Conservation (phyloP, 106 monocot species). For the Phalaenopsis equestris region DNA sequence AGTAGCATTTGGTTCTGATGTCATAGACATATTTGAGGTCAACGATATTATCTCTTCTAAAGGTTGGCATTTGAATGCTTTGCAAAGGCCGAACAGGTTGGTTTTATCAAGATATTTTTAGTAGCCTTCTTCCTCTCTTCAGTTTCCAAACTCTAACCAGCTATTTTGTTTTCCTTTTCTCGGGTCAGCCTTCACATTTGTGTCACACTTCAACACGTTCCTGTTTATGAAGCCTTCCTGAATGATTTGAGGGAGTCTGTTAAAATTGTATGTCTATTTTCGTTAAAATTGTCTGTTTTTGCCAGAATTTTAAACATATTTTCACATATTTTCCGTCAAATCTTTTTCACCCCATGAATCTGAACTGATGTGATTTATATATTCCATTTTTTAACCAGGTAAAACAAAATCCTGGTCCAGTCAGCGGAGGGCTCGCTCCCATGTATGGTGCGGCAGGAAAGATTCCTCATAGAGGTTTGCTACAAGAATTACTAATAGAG, state of each 20-base stretch:
- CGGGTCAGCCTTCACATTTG: constrained; percentile 86
- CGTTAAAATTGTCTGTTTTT: background rate
- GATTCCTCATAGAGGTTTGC: constrained; percentile 89
- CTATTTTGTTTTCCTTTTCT: background rate
- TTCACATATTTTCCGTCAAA: background rate
- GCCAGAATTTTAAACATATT: background rate
- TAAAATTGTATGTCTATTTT: constrained; percentile 42
- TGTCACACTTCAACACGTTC: constrained; percentile 86
- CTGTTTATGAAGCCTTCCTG: constrained; percentile 55
- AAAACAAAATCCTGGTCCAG: constrained; percentile 77
- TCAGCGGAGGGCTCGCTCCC: constrained; percentile 78
- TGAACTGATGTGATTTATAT: too few relatives aligned
- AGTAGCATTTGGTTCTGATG: constrained; percentile 77
- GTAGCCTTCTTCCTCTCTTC: background rate
- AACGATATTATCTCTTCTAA: constrained; percentile 84
- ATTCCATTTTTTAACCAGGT: constrained; percentile 30
- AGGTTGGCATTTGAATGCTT: constrained; percentile 92
- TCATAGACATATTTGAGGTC: constrained; percentile 83
- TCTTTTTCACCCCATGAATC: background rate
- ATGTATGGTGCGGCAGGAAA: constrained; percentile 95
- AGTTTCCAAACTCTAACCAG: background rate
- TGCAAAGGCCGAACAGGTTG: constrained; percentile 95
- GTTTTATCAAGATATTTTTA: background rate
- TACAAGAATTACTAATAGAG: constrained; percentile 67
- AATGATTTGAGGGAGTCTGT: constrained; percentile 67